Conservation (phyloP, 169 alveolate species). For the Eimeria falciformis region DNA sequence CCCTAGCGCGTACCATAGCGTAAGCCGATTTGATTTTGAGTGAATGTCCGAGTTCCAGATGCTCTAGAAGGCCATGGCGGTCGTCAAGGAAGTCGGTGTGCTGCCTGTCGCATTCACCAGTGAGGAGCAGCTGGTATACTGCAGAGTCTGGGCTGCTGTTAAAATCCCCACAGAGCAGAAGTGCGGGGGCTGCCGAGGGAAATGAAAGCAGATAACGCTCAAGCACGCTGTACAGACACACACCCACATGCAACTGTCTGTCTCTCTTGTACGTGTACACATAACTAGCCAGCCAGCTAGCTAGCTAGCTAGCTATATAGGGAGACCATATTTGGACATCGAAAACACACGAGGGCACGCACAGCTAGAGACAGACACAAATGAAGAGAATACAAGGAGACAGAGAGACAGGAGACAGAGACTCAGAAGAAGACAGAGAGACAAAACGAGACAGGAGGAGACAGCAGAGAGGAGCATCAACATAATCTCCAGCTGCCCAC, state of each 20-base stretch:
- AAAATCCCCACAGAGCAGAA: neutral
- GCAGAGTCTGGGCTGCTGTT: slow-evolving; percentile 13
- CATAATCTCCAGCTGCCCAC: too few relatives aligned
- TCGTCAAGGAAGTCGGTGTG: slow-evolving; percentile 81
- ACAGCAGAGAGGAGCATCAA: neutral
- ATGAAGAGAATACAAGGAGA: too few relatives aligned
- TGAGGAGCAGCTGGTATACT: slow-evolving; percentile 83
- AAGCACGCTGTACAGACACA: too few relatives aligned
- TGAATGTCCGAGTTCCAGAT: neutral
- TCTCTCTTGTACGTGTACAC: slow-evolving; percentile 86
- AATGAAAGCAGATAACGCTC: too few relatives aligned
- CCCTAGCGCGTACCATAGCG: slow-evolving; percentile 38
- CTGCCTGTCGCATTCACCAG: slow-evolving; percentile 82
- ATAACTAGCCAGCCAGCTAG: too few relatives aligned
- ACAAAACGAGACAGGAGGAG: neutral
- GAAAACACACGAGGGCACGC: slow-evolving; percentile 83
- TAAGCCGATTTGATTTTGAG: slow-evolving; percentile 29
- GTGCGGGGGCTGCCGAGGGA: slow-evolving; percentile 49
- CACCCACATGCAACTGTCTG: too few relatives aligned
- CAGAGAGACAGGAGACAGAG: neutral
- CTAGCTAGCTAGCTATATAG: too few relatives aligned
- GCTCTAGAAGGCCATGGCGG: slow-evolving; percentile 31
- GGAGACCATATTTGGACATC: slow-evolving; percentile 81
- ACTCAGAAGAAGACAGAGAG: neutral
- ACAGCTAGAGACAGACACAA: too few relatives aligned